Conservation (phyloP, 2,329 filamentous ascomycete species). For the Talaromyces marneffei region DNA sequence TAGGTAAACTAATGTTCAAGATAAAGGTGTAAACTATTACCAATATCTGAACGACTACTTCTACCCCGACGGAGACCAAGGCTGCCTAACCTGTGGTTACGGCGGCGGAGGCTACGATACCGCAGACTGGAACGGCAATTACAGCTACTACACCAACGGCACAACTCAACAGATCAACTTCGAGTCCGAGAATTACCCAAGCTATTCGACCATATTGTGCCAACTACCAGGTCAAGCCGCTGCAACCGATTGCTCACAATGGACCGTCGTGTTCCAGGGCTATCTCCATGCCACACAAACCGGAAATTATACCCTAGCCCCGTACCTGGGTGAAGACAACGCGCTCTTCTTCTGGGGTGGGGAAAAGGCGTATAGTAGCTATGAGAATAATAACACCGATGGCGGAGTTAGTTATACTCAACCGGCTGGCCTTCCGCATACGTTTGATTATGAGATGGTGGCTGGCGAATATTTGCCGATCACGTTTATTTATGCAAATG, state of each 20-base stretch:
- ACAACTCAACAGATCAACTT: slow-evolving; percentile 11
- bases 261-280: slow-evolving; percentile 10
- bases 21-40: slow-evolving; percentile 5
- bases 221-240: not conserved
- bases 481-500: slow-evolving; percentile 8
- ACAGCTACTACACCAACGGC: slow-evolving; percentile 12
- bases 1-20: not conserved
- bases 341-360: slow-evolving; percentile 7
- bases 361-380: not conserved
- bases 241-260: slow-evolving; percentile 8
- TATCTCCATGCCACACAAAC: slow-evolving; percentile 5
- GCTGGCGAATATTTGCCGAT: slow-evolving; percentile 7
- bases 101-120: slow-evolving; percentile 8
- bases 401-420: slow-evolving; percentile 2
- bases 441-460: not conserved
- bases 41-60: slow-evolving; percentile 12
- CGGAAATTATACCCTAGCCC: slow-evolving; percentile 6
- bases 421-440: not conserved
- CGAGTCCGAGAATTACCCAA: slow-evolving; percentile 11
- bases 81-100: slow-evolving; percentile 2
- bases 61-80: slow-evolving; percentile 6
- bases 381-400: slow-evolving; percentile 6
- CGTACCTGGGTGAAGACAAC: not conserved
- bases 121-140: slow-evolving; percentile 9
- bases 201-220: not conserved